Evolutionary conservation across 192 early-diverging fungal genomes (phyloP).

Genomic region (Umbelopsis vinacea): DNA sequence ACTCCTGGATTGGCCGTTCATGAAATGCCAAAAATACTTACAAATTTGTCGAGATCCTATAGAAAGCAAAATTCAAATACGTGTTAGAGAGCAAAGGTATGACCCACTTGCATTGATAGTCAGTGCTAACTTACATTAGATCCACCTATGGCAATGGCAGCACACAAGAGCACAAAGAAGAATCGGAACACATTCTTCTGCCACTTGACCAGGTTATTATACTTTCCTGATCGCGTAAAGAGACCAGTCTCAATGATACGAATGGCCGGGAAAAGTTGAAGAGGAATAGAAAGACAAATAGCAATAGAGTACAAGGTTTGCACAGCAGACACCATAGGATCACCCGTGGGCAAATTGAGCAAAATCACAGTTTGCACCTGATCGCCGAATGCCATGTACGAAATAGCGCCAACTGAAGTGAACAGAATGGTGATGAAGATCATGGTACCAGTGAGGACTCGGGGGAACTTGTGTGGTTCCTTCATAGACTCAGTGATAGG

Average conservation of each 20-base stretch:
- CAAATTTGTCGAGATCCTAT: conserved; percentile 55
- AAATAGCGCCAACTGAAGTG: conserved; percentile 77
- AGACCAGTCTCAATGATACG: conserved; percentile 89
- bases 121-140: conserved; percentile 54
- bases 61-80: conserved; percentile 77
- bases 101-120: no score
- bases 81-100: no score
- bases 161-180: conserved; percentile 68
- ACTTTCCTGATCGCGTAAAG: conserved; percentile 85
- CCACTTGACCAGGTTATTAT: conserved; percentile 79
- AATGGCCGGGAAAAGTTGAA: conserved; percentile 92
- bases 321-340: conserved; percentile 66
- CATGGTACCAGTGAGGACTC: conserved; percentile 80
- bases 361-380: conserved; percentile 87
- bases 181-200: conserved; percentile 84
- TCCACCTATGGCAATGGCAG: conserved; percentile 75
- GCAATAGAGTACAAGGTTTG: conserved; percentile 90
- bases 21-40: neutral
- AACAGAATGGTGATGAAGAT: conserved; percentile 81
- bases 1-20: no score
- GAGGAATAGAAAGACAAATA: conserved; percentile 91
- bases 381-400: conserved; percentile 86
- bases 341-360: conserved; percentile 78
- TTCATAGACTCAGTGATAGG: conserved; percentile 91
- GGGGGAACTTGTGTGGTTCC: conserved; percentile 85